These are phyloP conservation scores for Casuarina glauca DNA, from an alignment of 306 rosid genomes.

Conservation along the genomic window DNA sequence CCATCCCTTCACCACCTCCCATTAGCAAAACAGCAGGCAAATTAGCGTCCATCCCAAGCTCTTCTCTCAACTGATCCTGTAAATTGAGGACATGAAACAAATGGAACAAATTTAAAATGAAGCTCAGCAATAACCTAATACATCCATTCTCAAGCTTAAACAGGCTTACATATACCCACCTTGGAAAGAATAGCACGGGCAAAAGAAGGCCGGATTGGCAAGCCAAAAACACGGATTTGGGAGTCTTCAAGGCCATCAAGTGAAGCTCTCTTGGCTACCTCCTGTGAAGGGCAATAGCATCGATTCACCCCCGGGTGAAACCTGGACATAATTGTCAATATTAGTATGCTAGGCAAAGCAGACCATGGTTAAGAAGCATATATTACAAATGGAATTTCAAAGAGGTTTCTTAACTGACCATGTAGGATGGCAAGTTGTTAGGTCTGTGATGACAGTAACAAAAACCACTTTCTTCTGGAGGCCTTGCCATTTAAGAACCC, in stretches of 20 bases:
- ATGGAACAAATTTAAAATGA: slow-evolving; percentile 4
- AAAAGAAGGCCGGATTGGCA: slow-evolving; percentile 94
- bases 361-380: background rate
- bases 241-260: slow-evolving; percentile 79
- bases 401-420: slow-evolving; percentile 51
- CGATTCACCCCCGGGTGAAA: slow-evolving; percentile 94
- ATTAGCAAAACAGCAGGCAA: slow-evolving; percentile 91
- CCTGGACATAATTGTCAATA: slow-evolving; percentile 47
- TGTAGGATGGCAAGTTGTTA: slow-evolving; percentile 88
- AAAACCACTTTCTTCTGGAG: slow-evolving; percentile 86
- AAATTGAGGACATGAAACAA: slow-evolving; percentile 17
- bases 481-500: slow-evolving; percentile 99
- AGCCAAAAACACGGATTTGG: slow-evolving; percentile 67
- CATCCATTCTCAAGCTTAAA: slow-evolving; percentile 1
- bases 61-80: slow-evolving; percentile 79
- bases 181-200: slow-evolving; percentile 83
- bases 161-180: slow-evolving; percentile 42
- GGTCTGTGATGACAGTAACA: slow-evolving; percentile 90
- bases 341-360: slow-evolving; percentile 16
- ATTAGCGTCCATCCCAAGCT: slow-evolving; percentile 75
- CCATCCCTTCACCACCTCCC: slow-evolving; percentile 99
- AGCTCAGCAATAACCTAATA: background rate
- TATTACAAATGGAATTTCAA: slow-evolving; percentile 3
- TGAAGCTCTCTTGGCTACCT: slow-evolving; percentile 79
- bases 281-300: slow-evolving; percentile 88